Evolutionary conservation across 192 early-diverging fungal species (phyloP).

Genomic region (Coemansia reversa): DNA sequence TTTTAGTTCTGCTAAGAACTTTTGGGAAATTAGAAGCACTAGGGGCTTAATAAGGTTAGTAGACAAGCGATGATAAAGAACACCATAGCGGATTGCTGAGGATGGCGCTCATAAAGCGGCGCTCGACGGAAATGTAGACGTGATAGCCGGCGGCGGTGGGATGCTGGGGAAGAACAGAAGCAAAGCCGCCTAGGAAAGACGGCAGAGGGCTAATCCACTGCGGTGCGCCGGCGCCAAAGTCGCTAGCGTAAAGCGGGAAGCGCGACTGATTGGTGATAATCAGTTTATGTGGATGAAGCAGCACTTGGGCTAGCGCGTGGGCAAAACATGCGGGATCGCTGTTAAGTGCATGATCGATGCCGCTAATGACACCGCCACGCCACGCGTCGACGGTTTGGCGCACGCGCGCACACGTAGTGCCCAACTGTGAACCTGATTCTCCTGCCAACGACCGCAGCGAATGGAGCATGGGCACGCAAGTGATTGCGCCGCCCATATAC

Average conservation of each 20-base stretch:
- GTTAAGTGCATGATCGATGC: slow-evolving; percentile 1
- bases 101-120: slow-evolving; percentile 9
- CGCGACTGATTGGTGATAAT: slow-evolving; percentile 27
- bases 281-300: slow-evolving; percentile 1
- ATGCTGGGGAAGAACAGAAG: slow-evolving; percentile 5
- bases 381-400: slow-evolving; percentile 4
- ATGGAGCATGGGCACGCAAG: slow-evolving; percentile 8
- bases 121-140: slow-evolving; percentile 13
- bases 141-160: slow-evolving; percentile 10
- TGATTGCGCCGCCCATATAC: slow-evolving; percentile 15
- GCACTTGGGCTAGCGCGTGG: slow-evolving; percentile 6
- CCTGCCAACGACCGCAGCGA: neutral
- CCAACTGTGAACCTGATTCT: neutral
- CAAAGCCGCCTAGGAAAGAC: slow-evolving; percentile 10
- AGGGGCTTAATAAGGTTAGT: neutral
- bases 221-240: slow-evolving; percentile 30
- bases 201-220: slow-evolving; percentile 16
- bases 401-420: neutral
- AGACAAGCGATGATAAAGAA: neutral
- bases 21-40: too few species aligned
- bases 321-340: slow-evolving; percentile 2
- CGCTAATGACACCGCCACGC: neutral
- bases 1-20: too few species aligned
- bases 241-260: slow-evolving; percentile 15
- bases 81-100: slow-evolving; percentile 15